A percentile compares a stretch with the other conserved stretches of the same genome.
phyloP scores from a whole-genome alignment of 441 rosid species.

The Pelargonium cotyledonis region DNA sequence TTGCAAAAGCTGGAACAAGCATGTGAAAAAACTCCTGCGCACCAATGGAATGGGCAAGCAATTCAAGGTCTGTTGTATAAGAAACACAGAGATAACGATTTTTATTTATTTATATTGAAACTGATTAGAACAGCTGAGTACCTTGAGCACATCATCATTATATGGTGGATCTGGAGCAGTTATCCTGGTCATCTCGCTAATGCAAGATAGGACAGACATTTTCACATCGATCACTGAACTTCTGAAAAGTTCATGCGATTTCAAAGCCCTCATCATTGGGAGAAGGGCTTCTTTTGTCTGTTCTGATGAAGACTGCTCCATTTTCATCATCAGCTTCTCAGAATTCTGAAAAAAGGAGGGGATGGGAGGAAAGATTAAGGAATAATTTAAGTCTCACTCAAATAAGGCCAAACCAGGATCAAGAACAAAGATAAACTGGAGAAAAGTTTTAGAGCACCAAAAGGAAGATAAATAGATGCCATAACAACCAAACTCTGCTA shows the following conservation, averaged over 20 bases:
- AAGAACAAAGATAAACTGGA: neutral
- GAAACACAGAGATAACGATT: neutral
- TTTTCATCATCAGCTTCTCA: constrained; percentile 39
- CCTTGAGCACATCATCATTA: constrained; percentile 59
- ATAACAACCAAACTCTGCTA: neutral
- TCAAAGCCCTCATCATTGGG: constrained; percentile 49
- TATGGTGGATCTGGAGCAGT: constrained; percentile 66
- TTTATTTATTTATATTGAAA: neutral
- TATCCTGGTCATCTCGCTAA: constrained; percentile 54
- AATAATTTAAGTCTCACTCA: neutral
- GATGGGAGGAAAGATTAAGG: neutral
- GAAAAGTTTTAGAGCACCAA: neutral
- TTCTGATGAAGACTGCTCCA: constrained; percentile 46
- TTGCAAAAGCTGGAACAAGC: constrained; percentile 43
- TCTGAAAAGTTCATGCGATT: constrained; percentile 40
- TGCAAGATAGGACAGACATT: constrained; percentile 55
- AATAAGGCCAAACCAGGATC: neutral
- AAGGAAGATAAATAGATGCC: neutral
- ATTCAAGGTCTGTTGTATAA: constrained; percentile 9
- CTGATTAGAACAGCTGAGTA: constrained; percentile 10
- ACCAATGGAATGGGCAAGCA: constrained; percentile 17
- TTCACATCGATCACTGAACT: constrained; percentile 53
- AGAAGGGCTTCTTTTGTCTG: constrained; percentile 44
- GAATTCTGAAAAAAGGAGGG: constrained; percentile 32
- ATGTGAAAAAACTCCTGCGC: constrained; percentile 50